These are phyloP conservation scores for Fusarium subglutinans DNA, from an alignment of 2,329 filamentous ascomycete species.

Conservation along the genomic window DNA sequence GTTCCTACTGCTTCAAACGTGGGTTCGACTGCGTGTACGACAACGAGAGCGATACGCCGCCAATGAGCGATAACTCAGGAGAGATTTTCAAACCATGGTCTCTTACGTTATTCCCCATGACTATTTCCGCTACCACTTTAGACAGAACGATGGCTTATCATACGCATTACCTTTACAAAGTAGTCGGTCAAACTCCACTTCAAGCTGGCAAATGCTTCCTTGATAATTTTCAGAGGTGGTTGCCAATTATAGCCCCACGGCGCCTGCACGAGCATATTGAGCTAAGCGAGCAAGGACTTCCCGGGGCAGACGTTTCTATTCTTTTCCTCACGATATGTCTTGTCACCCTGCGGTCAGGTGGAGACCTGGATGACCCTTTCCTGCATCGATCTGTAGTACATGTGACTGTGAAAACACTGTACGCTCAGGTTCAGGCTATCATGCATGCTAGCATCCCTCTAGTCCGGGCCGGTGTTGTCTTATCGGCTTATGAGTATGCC, in stretches of 20 bases:
- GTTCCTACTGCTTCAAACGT: not conserved
- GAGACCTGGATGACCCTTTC: not conserved
- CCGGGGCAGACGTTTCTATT: not conserved
- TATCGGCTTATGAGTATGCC: not conserved
- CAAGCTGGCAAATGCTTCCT: not conserved
- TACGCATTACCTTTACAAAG: not conserved
- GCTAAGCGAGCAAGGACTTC: not conserved
- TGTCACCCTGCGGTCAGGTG: not conserved
- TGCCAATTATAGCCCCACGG: not conserved
- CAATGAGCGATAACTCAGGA: fast-evolving
- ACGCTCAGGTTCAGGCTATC: not conserved
- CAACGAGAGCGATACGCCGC: fast-evolving
- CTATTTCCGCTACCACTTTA: not conserved
- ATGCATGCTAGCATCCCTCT: not conserved
- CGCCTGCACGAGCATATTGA: not conserved
- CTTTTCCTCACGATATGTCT: not conserved
- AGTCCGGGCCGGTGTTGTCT: not conserved
- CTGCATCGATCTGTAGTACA: fast-evolving
- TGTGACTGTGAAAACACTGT: not conserved
- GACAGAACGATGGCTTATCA: not conserved
- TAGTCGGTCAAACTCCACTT: not conserved
- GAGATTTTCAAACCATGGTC: not conserved
- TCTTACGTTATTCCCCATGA: not conserved
- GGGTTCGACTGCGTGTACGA: not conserved
- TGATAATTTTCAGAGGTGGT: not conserved